A percentile compares a stretch with the other conserved stretches of the same genome.
These are phyloP conservation scores for Termitomyces sp. DNA, from an alignment of 768 basidiomycete genomes.

Conservation along the genomic window DNA sequence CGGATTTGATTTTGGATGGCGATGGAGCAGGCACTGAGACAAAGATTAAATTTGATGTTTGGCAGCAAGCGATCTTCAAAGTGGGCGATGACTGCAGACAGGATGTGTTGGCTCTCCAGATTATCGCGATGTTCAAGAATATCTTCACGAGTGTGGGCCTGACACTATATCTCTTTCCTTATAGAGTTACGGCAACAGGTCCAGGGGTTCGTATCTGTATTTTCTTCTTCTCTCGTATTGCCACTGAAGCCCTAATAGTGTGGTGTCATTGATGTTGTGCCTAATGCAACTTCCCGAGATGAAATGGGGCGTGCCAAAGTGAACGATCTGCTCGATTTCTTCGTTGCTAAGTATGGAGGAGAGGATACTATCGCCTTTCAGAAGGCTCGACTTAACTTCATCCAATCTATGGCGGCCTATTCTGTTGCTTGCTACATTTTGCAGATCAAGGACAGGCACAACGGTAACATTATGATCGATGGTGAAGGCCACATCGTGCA, in stretches of 20 bases:
- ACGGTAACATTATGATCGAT: slow-evolving; percentile 99
- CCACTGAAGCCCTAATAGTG: slow-evolving; percentile 45
- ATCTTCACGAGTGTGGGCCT: slow-evolving; percentile 88
- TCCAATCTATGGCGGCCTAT: slow-evolving; percentile 99
- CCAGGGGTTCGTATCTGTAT: slow-evolving; percentile 67
- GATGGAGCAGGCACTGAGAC: slow-evolving; percentile 53
- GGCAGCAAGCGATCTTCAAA: slow-evolving; percentile 99
- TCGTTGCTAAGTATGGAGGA: slow-evolving; percentile 88
- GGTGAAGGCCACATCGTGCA: slow-evolving; percentile 96
- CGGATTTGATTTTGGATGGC: slow-evolving; percentile 66
- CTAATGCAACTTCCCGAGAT: slow-evolving; percentile 95
- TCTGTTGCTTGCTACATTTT: slow-evolving; percentile 97
- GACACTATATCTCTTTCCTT: slow-evolving; percentile 89
- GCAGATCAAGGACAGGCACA: slow-evolving; percentile 98
- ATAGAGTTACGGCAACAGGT: slow-evolving; percentile 93
- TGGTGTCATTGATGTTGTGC: slow-evolving; percentile 97
- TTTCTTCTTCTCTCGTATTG: neutral
- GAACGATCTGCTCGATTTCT: slow-evolving; percentile 93
- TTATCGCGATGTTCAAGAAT: slow-evolving; percentile 99
- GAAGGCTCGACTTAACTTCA: slow-evolving; percentile 89
- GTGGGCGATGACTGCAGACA: slow-evolving; percentile 99
- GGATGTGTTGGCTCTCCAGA: slow-evolving; percentile 93
- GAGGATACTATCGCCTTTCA: slow-evolving; percentile 89
- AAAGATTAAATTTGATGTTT: slow-evolving; percentile 73
- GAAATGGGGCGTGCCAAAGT: slow-evolving; percentile 99